Evolutionary conservation across 2,329 filamentous ascomycete species (phyloP).

Genomic region (Penicillium sp.): DNA sequence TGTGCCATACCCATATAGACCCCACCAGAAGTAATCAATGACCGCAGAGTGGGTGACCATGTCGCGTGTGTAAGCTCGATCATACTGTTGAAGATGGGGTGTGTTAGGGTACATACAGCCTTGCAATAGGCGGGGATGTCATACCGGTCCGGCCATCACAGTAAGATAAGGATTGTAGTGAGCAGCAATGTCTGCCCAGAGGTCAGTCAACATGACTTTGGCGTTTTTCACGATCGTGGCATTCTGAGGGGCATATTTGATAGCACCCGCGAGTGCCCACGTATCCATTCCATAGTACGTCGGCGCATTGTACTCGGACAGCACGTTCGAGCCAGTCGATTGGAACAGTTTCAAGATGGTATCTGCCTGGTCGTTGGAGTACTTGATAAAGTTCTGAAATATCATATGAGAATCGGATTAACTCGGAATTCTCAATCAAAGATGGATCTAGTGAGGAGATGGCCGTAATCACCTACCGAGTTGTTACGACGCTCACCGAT

Average conservation of each 20-base stretch:
- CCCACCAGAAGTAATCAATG: slow-evolving; percentile 49
- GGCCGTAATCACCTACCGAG: slow-evolving; percentile 9
- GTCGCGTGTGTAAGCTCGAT: slow-evolving; percentile 55
- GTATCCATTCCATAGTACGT: slow-evolving; percentile 66
- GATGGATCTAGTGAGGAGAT: background rate
- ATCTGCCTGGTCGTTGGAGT: slow-evolving; percentile 39
- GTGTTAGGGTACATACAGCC: slow-evolving; percentile 53
- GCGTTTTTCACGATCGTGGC: slow-evolving; percentile 59
- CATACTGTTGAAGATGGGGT: slow-evolving; percentile 56
- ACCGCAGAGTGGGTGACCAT: slow-evolving; percentile 46
- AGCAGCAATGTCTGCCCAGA: slow-evolving; percentile 55
- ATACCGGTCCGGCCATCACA: slow-evolving; percentile 65
- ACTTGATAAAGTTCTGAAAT: slow-evolving; percentile 35
- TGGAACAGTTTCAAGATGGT: slow-evolving; percentile 27
- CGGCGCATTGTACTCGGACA: slow-evolving; percentile 65
- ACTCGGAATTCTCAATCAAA: no score
- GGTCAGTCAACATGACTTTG: slow-evolving; percentile 55
- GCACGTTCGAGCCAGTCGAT: slow-evolving; percentile 35
- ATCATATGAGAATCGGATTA: background rate
- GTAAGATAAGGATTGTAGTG: slow-evolving; percentile 62
- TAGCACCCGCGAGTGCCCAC: slow-evolving; percentile 61
- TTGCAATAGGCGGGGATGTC: slow-evolving; percentile 65
- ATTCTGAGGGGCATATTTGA: slow-evolving; percentile 58
- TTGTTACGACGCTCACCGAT: slow-evolving; percentile 45
- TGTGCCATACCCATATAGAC: slow-evolving; percentile 44